phyloP scores from a whole-genome alignment of 208 protist species.

The Porcisia deanei region DNA sequence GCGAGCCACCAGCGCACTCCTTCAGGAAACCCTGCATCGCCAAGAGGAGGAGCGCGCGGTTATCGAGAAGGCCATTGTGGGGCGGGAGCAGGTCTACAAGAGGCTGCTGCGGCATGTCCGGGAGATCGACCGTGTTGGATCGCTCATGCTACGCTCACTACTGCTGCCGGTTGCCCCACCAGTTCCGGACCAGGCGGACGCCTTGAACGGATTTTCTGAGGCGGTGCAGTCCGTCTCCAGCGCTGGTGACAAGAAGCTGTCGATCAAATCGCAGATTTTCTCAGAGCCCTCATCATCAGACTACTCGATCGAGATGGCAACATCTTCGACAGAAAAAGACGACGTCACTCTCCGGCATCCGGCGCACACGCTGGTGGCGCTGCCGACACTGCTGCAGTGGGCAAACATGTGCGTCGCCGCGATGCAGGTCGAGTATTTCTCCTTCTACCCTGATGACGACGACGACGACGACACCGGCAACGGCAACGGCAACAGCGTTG shows the following conservation, averaged over 20 bases:
- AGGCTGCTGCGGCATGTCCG: conserved; percentile 48
- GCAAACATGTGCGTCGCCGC: conserved; percentile 16
- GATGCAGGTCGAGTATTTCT: conserved; percentile 15
- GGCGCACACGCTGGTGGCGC: conserved; percentile 38
- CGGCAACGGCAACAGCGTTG: not conserved
- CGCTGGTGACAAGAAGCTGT: not conserved
- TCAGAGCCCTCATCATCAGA: not conserved
- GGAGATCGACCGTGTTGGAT: conserved; percentile 70
- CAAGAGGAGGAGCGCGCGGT: conserved; percentile 39
- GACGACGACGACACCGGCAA: not conserved
- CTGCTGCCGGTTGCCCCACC: conserved; percentile 41
- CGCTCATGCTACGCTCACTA: conserved; percentile 59
- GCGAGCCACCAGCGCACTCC: conserved; percentile 27
- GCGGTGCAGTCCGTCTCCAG: not conserved
- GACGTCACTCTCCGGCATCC: conserved; percentile 16
- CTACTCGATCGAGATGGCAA: not conserved
- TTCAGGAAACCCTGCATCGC: conserved; percentile 37
- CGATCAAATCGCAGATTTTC: not conserved
- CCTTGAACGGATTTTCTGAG: conserved; percentile 1
- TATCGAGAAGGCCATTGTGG: conserved; percentile 34
- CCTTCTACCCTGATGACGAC: conserved; percentile 15
- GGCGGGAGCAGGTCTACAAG: conserved; percentile 54
- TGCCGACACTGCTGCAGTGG: conserved; percentile 28
- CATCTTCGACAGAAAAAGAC: not conserved
- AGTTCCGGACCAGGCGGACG: conserved; percentile 10